Evolutionary conservation across 2,329 filamentous ascomycete genomes (phyloP), one percentile per base, ranked within the genome.

Genomic region (Fonsecaea multimorphosa): DNA sequence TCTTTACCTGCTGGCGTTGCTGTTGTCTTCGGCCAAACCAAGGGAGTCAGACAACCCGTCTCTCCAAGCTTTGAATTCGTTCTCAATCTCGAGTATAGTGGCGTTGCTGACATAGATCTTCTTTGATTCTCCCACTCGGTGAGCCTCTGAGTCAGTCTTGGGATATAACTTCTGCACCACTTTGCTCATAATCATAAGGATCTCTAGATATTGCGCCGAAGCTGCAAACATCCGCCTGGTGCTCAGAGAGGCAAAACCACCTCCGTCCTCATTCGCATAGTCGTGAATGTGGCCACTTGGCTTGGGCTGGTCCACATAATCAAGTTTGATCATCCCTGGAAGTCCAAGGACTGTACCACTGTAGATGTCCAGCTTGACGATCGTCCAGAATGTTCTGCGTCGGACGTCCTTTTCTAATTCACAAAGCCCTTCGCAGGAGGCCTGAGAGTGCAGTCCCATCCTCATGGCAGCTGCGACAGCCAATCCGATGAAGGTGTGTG

Each of bases 361-460:
- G 56, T 70, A 70, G 19, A 70, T 65, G 46, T 70, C 68, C 7
- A 68, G 66, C 34, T 70, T 70, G 57, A 68, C 62, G 6, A 67
- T 63, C 7, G 64, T 63, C 68, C 68, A 70, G 24, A 70, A 70
- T 6, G 65, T 57, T 14, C 61, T 24, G 22, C 61, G 46, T 12
- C 66, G 61, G 19, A 66, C 49, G 24, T 60, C 44, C 29, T 62
- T 58, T 29, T 67, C 63, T 9, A 51, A 36, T 3, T 59, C 29
- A 31, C 59, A 55, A 2, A 70, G 31, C 5, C 52, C 52, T 7
- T 65, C 66, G 49, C 61, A 64, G 14, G 65, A 61, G n/a, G 68
- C 55, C 31, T 58, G 56, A 19, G 60, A 64, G 51, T 70, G 68
- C 12, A 70, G 52, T 4, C 68, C 68, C 58, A 68, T 62, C 36